phyloP scores from a whole-genome alignment of 495 filamentous ascomycete genomes.

The Parachaetomium inaequale region DNA sequence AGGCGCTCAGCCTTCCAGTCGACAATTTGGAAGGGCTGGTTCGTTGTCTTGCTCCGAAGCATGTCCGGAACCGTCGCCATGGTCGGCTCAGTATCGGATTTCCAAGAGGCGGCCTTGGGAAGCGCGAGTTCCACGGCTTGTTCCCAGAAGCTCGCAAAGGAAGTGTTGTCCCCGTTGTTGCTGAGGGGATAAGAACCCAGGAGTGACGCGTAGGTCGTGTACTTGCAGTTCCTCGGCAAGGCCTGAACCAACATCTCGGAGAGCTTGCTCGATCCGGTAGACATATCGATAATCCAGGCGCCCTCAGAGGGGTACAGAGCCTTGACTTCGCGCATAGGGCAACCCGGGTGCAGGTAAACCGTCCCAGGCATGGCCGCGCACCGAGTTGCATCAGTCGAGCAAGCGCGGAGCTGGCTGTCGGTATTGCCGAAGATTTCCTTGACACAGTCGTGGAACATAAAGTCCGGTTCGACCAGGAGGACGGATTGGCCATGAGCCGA shows the following conservation, averaged over 20 bases:
- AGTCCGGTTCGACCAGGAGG: conserved; percentile 38
- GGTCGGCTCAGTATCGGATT: neutral
- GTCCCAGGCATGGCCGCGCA: conserved; percentile 2
- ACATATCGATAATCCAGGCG: conserved; percentile 33
- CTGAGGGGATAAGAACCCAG: neutral
- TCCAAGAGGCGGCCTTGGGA: conserved; percentile 6
- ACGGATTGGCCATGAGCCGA: conserved; percentile 13
- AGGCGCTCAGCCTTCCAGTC: conserved; percentile 40
- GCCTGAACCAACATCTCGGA: conserved; percentile 25
- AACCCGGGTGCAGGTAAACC: conserved; percentile 26
- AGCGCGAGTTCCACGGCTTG: conserved; percentile 24
- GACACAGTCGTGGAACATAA: conserved; percentile 27
- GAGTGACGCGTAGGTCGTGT: conserved; percentile 19
- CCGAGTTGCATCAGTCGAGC: conserved; percentile 12
- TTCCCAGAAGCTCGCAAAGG: conserved; percentile 21
- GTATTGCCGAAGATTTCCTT: conserved; percentile 21
- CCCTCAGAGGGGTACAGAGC: conserved; percentile 24
- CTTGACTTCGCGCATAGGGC: conserved; percentile 28
- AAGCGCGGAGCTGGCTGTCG: conserved; percentile 20
- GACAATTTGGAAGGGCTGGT: conserved; percentile 29
- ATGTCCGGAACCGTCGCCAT: conserved; percentile 27
- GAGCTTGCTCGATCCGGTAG: conserved; percentile 21
- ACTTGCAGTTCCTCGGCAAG: conserved; percentile 26
- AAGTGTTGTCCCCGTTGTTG: neutral
- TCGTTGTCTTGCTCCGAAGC: conserved; percentile 1